Base-by-base conservation (phyloP, 257 asterid species). In the Gynochthodes officinalis region DNA sequence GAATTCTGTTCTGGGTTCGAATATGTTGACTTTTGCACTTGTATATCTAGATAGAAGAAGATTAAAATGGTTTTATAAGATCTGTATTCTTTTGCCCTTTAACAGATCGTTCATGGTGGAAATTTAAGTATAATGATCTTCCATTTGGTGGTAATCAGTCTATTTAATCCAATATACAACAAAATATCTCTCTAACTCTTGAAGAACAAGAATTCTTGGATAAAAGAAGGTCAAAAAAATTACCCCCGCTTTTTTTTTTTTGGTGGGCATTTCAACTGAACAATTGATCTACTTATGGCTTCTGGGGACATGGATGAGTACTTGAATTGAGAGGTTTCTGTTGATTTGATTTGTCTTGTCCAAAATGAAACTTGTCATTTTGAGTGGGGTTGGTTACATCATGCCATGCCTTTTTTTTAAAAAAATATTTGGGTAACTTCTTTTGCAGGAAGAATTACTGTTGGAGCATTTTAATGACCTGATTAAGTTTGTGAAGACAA, bases 401-500 rank as follows among this genome's bases (percentile, higher is more conserved):
- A 40, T 48, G 46, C 21, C 64, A 37, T 44, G 15, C 28, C 25
- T 27, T 10, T 68, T 65, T 67, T 46, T 28, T 60, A n/a, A n/a
- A n/a, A n/a, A n/a, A n/a, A n/a, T n/a, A n/a, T n/a, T n/a, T n/a
- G n/a, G n/a, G n/a, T n/a, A n/a, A n/a, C n/a, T 66, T 67, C 48
- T 33, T 52, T 77, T 77, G 83, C 95, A 94, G 98, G 99, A 95
- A 86, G 96, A 95, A 73, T 79, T 92, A 54, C 90, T 95, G 0
- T 82, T 81, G 76, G 98, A 92, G 82, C 99, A 95, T 84, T 95
- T 95, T 81, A 81, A 74, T 53, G 87, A 95, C 79, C 90, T 92
- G 21, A 92, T 95, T 77, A 89, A 92, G 84, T 95, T 95, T 81
- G 98, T 95, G 39, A 95, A 90, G 90, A 87, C 89, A 11, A 84